Percentiles rank a stretch among this genome's conserved stretches.
Conservation (phyloP, 2,329 filamentous ascomycete genomes). For the Daldinia eschscholtzii region DNA sequence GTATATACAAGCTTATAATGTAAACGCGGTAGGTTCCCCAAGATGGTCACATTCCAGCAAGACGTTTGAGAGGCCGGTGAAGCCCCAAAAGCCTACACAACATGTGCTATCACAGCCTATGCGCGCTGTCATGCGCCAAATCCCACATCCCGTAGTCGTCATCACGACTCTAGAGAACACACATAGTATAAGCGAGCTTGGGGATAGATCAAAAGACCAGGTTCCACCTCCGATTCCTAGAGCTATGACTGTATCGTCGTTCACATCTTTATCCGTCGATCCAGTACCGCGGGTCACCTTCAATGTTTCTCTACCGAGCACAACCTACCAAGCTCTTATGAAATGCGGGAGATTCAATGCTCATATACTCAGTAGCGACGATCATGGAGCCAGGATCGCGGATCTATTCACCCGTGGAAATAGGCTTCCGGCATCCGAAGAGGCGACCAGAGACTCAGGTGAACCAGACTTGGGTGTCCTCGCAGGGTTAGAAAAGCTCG, state of each 20-base stretch:
- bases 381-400: conserved; percentile 63
- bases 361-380: conserved; percentile 65
- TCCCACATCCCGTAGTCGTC: conserved; percentile 68
- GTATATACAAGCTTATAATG: conserved; percentile 4
- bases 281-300: conserved; percentile 67
- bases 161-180: conserved; percentile 60
- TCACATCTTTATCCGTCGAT: conserved; percentile 67
- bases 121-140: conserved; percentile 65
- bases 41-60: neutral
- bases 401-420: conserved; percentile 67
- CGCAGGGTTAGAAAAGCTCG: conserved; percentile 52
- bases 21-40: neutral
- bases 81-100: conserved; percentile 14
- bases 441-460: conserved; percentile 37
- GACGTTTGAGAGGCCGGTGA: neutral
- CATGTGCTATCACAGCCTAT: conserved; percentile 61
- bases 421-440: conserved; percentile 6
- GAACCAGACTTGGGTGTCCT: conserved; percentile 55
- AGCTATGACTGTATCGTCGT: conserved; percentile 72
- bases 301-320: conserved; percentile 68
- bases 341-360: conserved; percentile 64
- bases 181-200: conserved; percentile 47
- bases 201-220: conserved; percentile 15
- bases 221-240: conserved; percentile 52
- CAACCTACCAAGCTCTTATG: conserved; percentile 65